Percentiles rank a stretch among this genome's conserved stretches.
Evolutionary conservation across 78 protist species (phyloP).

Genomic region (Dictyostelium intermedium): DNA sequence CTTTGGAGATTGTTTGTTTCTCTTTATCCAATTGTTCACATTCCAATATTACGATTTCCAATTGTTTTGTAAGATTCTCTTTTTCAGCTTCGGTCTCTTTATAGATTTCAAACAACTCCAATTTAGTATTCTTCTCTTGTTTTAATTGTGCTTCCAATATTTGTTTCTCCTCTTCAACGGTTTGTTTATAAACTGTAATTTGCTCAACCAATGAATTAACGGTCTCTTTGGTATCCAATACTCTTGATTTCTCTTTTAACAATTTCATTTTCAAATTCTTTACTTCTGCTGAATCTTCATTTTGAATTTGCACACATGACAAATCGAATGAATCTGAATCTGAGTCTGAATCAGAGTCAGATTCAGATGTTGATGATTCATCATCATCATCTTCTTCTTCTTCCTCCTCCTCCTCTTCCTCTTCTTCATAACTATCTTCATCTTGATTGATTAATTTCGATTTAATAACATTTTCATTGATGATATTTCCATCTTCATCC

Average conservation of each 20-base stretch:
- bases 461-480: neutral
- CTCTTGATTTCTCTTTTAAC: slow-evolving; percentile 46
- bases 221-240: slow-evolving; percentile 59
- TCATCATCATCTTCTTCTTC: slow-evolving; percentile 22
- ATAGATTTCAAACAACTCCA: slow-evolving; percentile 63
- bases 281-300: slow-evolving; percentile 42
- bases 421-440: neutral
- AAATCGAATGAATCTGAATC: slow-evolving; percentile 37
- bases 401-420: neutral
- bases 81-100: slow-evolving; percentile 53
- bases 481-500: neutral
- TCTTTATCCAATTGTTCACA: slow-evolving; percentile 66
- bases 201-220: slow-evolving; percentile 43
- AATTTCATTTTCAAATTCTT: slow-evolving; percentile 54
- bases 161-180: slow-evolving; percentile 60
- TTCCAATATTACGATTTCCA: slow-evolving; percentile 48
- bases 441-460: neutral
- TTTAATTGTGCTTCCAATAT: slow-evolving; percentile 14
- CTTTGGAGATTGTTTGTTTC: slow-evolving; percentile 65
- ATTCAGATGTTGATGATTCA: neutral
- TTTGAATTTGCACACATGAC: slow-evolving; percentile 35
- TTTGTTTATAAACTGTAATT: slow-evolving; percentile 48
- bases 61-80: slow-evolving; percentile 36
- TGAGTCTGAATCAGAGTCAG: neutral
- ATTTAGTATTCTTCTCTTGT: slow-evolving; percentile 66